Percentiles rank a stretch among this genome's conserved stretches.
phyloP scores from a whole-genome alignment of 805 yeast genomes.

The Suhomyces prunicola region DNA sequence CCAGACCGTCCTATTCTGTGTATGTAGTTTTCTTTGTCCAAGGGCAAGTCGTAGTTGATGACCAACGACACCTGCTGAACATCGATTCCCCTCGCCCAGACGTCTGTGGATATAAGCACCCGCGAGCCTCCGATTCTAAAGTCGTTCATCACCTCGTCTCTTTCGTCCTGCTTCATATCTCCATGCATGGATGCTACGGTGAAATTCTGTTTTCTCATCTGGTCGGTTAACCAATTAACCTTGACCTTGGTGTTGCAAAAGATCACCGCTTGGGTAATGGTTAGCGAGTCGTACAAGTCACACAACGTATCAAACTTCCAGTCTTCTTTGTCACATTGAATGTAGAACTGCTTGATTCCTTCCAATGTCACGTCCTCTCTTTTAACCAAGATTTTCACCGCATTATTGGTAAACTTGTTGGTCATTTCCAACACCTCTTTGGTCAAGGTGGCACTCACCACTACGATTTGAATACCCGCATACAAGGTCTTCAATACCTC shows the following conservation, averaged over 20 bases:
- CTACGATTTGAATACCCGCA: conserved; percentile 83
- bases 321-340: conserved; percentile 87
- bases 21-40: conserved; percentile 90
- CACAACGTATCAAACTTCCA: conserved; percentile 93
- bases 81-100: conserved; percentile 98
- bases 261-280: conserved; percentile 96
- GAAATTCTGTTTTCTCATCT: conserved; percentile 76
- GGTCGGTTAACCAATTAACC: conserved; percentile 85
- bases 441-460: conserved; percentile 93
- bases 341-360: conserved; percentile 90
- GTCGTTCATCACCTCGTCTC: conserved; percentile 93
- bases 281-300: conserved; percentile 90
- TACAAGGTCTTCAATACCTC: conserved; percentile 86
- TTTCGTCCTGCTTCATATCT: conserved; percentile 91
- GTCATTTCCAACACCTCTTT: conserved; percentile 89
- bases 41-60: conserved; percentile 91
- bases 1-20: conserved; percentile 99
- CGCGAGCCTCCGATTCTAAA: conserved; percentile 92
- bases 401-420: conserved; percentile 86
- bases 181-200: conserved; percentile 97
- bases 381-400: conserved; percentile 90
- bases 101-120: conserved; percentile 92
- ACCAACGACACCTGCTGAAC: conserved; percentile 97
- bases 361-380: conserved; percentile 91
- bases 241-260: conserved; percentile 94